Percentiles rank a stretch among this genome's conserved stretches.
Evolutionary conservation across 208 protist species (phyloP).

Genomic region (Acanthamoeba royreba): DNA sequence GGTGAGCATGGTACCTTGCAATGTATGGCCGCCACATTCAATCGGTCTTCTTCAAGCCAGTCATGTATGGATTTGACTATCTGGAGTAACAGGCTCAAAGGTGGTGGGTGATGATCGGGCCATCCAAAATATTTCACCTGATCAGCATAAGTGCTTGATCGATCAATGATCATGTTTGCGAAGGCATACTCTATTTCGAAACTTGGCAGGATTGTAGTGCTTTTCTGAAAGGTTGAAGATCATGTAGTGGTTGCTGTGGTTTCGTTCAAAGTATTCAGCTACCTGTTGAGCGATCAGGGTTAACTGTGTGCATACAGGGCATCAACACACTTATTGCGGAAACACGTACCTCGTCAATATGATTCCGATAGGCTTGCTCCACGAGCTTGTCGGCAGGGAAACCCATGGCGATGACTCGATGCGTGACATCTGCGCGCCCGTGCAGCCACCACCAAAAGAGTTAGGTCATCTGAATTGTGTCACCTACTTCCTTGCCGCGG

Average conservation of each 20-base stretch:
- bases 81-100: neutral
- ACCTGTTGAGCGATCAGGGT: neutral
- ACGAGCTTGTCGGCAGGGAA: conserved; percentile 37
- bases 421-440: conserved; percentile 4
- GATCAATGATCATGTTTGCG: neutral
- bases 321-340: neutral
- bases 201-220: conserved; percentile 42
- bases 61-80: neutral
- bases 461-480: too few species aligned
- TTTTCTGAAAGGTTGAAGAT: conserved; percentile 44
- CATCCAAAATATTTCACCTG: conserved; percentile 8
- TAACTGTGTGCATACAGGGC: neutral
- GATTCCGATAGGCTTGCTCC: conserved; percentile 42
- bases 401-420: conserved; percentile 40
- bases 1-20: neutral
- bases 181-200: neutral
- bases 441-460: neutral
- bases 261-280: neutral
- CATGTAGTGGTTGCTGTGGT: conserved; percentile 21
- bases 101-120: conserved; percentile 25
- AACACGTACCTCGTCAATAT: conserved; percentile 27
- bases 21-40: neutral
- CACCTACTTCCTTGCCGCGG: too few species aligned
- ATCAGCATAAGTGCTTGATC: neutral
- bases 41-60: neutral